These are phyloP conservation scores for Phytophthora pluvialis DNA, from an alignment of 352 stramenopile genomes.

Conservation along the genomic window DNA sequence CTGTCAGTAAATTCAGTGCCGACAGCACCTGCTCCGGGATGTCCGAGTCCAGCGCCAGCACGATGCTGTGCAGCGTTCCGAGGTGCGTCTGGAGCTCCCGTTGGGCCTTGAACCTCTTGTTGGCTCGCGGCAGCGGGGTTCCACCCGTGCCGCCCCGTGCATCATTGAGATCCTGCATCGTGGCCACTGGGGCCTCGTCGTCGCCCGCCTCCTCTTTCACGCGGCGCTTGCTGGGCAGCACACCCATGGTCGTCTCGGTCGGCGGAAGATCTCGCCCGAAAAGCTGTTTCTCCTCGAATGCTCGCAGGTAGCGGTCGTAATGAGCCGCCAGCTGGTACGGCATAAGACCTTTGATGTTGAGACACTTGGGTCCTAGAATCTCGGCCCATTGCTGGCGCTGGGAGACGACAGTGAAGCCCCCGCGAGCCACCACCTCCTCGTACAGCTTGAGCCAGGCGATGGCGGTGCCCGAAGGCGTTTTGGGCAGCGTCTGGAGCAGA, in stretches of 20 bases:
- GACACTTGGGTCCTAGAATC: slow-evolving; percentile 49
- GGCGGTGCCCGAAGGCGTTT: slow-evolving; percentile 49
- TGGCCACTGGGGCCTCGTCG: slow-evolving; percentile 56
- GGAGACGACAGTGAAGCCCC: slow-evolving; percentile 61
- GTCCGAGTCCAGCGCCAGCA: slow-evolving; percentile 75
- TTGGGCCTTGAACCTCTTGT: slow-evolving; percentile 76
- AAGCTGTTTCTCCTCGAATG: slow-evolving; percentile 84
- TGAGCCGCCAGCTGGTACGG: slow-evolving; percentile 64
- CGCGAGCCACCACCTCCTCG: slow-evolving; percentile 76
- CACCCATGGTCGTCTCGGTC: slow-evolving; percentile 22
- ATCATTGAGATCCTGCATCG: slow-evolving; percentile 66
- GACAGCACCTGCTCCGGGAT: slow-evolving; percentile 58
- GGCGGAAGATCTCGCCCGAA: slow-evolving; percentile 63
- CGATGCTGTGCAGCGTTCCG: slow-evolving; percentile 69
- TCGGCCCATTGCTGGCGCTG: slow-evolving; percentile 62
- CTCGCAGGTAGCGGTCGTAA: slow-evolving; percentile 60
- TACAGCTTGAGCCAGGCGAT: slow-evolving; percentile 86
- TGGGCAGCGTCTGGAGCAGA: slow-evolving; percentile 58
- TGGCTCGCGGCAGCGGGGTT: slow-evolving; percentile 63
- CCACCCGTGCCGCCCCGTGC: slow-evolving; percentile 61
- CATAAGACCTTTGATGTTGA: slow-evolving; percentile 66
- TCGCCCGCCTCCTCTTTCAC: slow-evolving; percentile 19
- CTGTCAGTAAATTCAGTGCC: slow-evolving; percentile 75
- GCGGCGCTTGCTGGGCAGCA: slow-evolving; percentile 39
- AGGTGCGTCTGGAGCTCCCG: slow-evolving; percentile 50